Evolutionary conservation across 73 alveolate genomes (phyloP), one percentile per base, ranked within the genome.

Genomic region (Paramecium sonneborni): DNA sequence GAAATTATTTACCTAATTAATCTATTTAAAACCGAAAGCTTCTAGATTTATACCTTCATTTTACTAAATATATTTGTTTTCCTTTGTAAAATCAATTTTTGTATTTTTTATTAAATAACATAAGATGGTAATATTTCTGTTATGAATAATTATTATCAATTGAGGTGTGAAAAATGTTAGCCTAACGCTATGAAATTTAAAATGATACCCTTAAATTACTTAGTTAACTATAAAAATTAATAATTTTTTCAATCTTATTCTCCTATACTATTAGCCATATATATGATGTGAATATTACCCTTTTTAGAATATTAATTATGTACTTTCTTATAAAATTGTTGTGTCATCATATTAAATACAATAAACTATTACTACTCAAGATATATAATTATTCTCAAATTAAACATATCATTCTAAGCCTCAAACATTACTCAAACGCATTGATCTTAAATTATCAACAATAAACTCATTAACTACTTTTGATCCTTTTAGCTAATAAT

Each of bases 331-430:
- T 5, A 72, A 34, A 12, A 18, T 38, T 4, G 86, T 62, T 1
- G 58, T 34, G 20, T 72, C 86, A 37, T 72, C 86, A 35, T 28
- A 72, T 34, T 72, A 38, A 38, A 72, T 72, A 38, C 86, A 72
- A 72, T 35, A 72, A 15, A 32, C 35, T 32, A 30, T 72, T 35
- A 32, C 35, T 10, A 35, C 12, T 35, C 57, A 58, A 35, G 11
- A 15, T 1, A 72, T 38, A 37, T 15, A 72, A 34, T 72, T 32
- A 72, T 72, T 72, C 86, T n/a, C 86, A 72, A 1, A 62, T 62
- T 72, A 32, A 32, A 24, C 86, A 72, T 37, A 72, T 72, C 86
- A 21, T 6, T 7, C 86, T 62, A 72, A 18, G 44, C 86, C 15
- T 32, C 86, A 35, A 58, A 28, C 86, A 72, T 72, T 38, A 62